Conservation (phyloP, 2,329 filamentous ascomycete genomes). For the Penicillium corylophilum region DNA sequence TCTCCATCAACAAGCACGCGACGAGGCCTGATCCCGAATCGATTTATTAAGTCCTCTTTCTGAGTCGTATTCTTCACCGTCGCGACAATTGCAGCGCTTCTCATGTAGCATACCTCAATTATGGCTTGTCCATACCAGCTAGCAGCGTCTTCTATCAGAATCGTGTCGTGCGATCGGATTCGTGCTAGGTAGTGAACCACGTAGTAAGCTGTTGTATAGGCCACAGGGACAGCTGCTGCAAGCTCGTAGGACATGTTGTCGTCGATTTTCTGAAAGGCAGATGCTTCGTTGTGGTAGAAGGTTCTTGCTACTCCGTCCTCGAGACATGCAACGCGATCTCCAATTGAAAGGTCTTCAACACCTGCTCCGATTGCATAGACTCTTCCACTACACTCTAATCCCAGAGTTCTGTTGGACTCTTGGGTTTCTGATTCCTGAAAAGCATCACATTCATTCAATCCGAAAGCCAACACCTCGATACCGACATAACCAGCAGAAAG, state of each 20-base stretch:
- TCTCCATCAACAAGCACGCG: constrained; percentile 13
- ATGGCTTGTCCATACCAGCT: constrained; percentile 25
- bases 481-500: constrained; percentile 27
- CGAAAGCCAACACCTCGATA: constrained; percentile 33
- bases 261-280: constrained; percentile 23
- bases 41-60: constrained; percentile 5
- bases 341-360: constrained; percentile 14
- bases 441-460: constrained; percentile 31
- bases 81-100: constrained; percentile 10
- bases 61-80: constrained; percentile 11
- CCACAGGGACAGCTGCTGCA: constrained; percentile 22
- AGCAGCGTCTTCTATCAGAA: constrained; percentile 32
- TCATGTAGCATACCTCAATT: constrained; percentile 16
- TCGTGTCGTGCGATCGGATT: constrained; percentile 16
- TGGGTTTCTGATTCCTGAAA: background rate
- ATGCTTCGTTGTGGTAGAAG: constrained; percentile 14
- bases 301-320: constrained; percentile 17
- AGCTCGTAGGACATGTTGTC: constrained; percentile 20
- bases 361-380: constrained; percentile 19
- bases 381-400: constrained; percentile 21
- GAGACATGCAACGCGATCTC: constrained; percentile 27
- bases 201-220: constrained; percentile 24
- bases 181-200: constrained; percentile 18
- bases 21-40: constrained; percentile 10
- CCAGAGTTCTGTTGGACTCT: background rate